Evolutionary conservation across 768 basidiomycete species (phyloP).

Genomic region (Leccinum variicolor): DNA sequence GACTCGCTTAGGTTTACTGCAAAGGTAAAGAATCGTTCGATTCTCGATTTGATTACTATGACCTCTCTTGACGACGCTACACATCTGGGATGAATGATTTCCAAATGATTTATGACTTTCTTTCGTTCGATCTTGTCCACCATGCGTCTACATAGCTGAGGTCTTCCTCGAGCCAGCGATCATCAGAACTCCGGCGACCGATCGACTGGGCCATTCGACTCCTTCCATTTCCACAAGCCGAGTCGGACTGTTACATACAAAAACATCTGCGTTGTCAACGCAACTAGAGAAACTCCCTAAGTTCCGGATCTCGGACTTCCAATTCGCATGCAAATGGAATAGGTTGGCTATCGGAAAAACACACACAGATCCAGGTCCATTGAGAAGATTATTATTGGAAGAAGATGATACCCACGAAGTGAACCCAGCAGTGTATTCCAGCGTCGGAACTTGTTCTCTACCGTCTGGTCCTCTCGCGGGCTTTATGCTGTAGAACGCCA

Average conservation of each 20-base stretch:
- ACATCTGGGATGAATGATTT: neutral
- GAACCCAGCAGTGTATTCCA: slow-evolving; percentile 4
- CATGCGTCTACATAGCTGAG: too few species aligned
- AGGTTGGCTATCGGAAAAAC: neutral
- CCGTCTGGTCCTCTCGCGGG: slow-evolving; percentile 19
- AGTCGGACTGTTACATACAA: neutral
- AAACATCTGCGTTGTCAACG: neutral
- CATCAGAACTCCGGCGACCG: too few species aligned
- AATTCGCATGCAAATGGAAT: slow-evolving; percentile 1
- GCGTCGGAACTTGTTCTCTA: slow-evolving; percentile 11
- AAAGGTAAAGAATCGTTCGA: too few species aligned
- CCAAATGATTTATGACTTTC: neutral
- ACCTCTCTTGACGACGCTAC: too few species aligned
- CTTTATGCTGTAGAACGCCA: slow-evolving; percentile 23
- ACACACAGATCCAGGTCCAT: neutral
- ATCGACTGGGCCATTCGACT: too few species aligned
- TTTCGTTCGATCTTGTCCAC: neutral
- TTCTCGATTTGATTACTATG: neutral
- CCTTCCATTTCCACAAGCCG: neutral
- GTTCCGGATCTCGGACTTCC: slow-evolving; percentile 1
- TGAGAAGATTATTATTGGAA: neutral
- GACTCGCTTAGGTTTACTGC: neutral
- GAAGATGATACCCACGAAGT: neutral
- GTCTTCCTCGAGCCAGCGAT: too few species aligned
- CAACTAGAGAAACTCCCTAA: neutral